phyloP scores from a whole-genome alignment of 1,139 yeast genomes.

The Candida sp. region DNA sequence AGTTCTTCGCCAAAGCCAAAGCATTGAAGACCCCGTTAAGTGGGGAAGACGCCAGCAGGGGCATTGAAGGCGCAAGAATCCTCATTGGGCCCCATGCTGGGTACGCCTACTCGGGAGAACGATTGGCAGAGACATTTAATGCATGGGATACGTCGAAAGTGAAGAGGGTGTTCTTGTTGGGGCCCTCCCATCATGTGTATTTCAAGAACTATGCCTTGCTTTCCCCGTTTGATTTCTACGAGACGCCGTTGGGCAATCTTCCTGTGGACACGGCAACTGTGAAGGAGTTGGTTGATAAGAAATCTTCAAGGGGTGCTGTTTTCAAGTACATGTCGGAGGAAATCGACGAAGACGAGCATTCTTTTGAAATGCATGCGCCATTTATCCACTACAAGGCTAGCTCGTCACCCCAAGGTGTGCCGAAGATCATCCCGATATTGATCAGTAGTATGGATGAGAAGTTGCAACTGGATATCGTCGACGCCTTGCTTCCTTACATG shows the following conservation, averaged over 20 bases:
- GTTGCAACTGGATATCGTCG: slow-evolving; percentile 51
- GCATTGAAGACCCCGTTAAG: slow-evolving; percentile 12
- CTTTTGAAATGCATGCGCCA: slow-evolving; percentile 96
- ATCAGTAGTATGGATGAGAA: slow-evolving; percentile 63
- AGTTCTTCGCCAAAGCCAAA: slow-evolving; percentile 35
- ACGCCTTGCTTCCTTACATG: slow-evolving; percentile 56
- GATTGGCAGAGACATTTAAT: slow-evolving; percentile 79
- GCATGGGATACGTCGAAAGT: slow-evolving; percentile 65
- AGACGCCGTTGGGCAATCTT: slow-evolving; percentile 83
- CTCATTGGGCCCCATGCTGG: slow-evolving; percentile 87
- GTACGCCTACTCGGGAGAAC: slow-evolving; percentile 76
- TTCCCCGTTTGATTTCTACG: slow-evolving; percentile 58
- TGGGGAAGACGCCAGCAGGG: slow-evolving; percentile 11
- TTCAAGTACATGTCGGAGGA: slow-evolving; percentile 62
- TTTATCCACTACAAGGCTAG: slow-evolving; percentile 44
- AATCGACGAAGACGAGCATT: slow-evolving; percentile 87
- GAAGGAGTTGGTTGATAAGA: slow-evolving; percentile 28
- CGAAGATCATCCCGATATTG: slow-evolving; percentile 78
- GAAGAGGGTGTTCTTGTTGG: slow-evolving; percentile 76
- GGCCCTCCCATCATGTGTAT: slow-evolving; percentile 95
- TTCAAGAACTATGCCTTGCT: slow-evolving; percentile 65
- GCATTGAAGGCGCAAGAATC: slow-evolving; percentile 64
- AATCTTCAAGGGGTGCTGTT: slow-evolving; percentile 19
- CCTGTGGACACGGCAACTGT: slow-evolving; percentile 61
- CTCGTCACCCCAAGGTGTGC: slow-evolving; percentile 41